These are phyloP conservation scores for Kuraishia piskuri DNA, from an alignment of 805 yeast species.

Conservation along the genomic window DNA sequence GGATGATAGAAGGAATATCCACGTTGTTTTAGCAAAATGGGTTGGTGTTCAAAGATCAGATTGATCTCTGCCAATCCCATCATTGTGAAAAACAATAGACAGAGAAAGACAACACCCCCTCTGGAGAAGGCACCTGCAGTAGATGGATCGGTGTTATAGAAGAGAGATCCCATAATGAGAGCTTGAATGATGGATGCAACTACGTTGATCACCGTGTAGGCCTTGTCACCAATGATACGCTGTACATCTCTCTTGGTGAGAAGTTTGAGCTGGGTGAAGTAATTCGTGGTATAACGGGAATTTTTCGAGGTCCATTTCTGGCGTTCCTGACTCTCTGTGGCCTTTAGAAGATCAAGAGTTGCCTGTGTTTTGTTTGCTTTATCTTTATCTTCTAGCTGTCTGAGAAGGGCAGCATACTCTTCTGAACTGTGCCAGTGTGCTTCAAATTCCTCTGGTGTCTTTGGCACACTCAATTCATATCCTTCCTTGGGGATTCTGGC, in stretches of 20 bases:
- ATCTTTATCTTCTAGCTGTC: not conserved
- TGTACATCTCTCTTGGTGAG: slow-evolving; percentile 43
- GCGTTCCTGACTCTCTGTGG: slow-evolving; percentile 4
- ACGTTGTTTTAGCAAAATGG: slow-evolving; percentile 56
- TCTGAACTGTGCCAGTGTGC: slow-evolving; percentile 46
- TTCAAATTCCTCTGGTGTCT: slow-evolving; percentile 54
- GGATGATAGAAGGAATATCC: slow-evolving; percentile 66
- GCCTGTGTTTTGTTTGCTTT: not conserved
- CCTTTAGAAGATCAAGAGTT: not conserved
- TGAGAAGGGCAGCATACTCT: slow-evolving; percentile 14
- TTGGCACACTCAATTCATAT: slow-evolving; percentile 44
- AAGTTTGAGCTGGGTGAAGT: slow-evolving; percentile 37
- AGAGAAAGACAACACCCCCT: slow-evolving; percentile 56
- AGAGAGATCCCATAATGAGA: slow-evolving; percentile 58
- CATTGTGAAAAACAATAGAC: slow-evolving; percentile 42
- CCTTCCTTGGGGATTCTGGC: slow-evolving; percentile 47
- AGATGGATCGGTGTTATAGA: slow-evolving; percentile 37
- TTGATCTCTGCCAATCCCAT: slow-evolving; percentile 39
- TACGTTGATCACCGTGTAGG: slow-evolving; percentile 35
- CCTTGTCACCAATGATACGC: slow-evolving; percentile 46
- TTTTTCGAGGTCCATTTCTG: not conserved
- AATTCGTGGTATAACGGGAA: slow-evolving; percentile 36
- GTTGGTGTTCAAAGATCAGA: slow-evolving; percentile 38
- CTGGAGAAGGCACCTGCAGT: slow-evolving; percentile 55
- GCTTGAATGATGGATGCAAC: slow-evolving; percentile 44